Evolutionary conservation across 371 early-diverging fungal genomes (phyloP), one percentile per base, ranked within the genome.

Genomic region (Batrachochytrium dendrobatidis): DNA sequence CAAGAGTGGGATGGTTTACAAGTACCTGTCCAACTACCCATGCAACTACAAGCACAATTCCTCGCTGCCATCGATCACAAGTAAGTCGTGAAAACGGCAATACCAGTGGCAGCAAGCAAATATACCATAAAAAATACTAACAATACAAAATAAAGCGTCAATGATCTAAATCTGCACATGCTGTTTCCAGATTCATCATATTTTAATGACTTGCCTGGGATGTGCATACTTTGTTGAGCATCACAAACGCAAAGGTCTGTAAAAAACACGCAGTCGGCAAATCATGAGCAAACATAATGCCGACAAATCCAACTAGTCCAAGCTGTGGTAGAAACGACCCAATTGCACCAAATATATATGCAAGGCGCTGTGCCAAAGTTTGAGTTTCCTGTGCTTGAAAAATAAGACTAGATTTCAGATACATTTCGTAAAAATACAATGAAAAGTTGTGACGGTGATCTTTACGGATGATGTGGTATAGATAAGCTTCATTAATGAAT

Each of bases 401-500:
- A 48, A 22, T 26, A 18, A 12, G 51, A 1, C 24, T 51, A 55
- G 17, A 83, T 0, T 76, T 76, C 24, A 96, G 75, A 64, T 98
- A 98, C 55, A 98, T 86, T 51, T 86, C 83, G 68, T 92, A 90
- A 65, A 94, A 97, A 85, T 95, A 98, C 51, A 90, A 69, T 1
- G 95, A 93, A 67, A 95, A 97, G 78, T 98, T 98, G 78, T 98
- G 98, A 2, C 98, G 88, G 68, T 96, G 98, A 69, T 98, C 98
- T 66, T 89, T 88, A 62, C 98, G 87, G 0, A 86, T 87, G 43
- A 95, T 64, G 72, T 98, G 98, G 64, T 97, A 98, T 32, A 95
- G 64, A 63, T 91, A 95, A 0, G 96, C 89, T 60, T 96, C 87
- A 29, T 92, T 73, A 39, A 98, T 53, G 67, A 96, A 96, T 50